Percentiles rank a stretch among this genome's conserved stretches.
phyloP scores from a whole-genome alignment of 1,139 yeast genomes.

The Pichia sorboxylosa region DNA sequence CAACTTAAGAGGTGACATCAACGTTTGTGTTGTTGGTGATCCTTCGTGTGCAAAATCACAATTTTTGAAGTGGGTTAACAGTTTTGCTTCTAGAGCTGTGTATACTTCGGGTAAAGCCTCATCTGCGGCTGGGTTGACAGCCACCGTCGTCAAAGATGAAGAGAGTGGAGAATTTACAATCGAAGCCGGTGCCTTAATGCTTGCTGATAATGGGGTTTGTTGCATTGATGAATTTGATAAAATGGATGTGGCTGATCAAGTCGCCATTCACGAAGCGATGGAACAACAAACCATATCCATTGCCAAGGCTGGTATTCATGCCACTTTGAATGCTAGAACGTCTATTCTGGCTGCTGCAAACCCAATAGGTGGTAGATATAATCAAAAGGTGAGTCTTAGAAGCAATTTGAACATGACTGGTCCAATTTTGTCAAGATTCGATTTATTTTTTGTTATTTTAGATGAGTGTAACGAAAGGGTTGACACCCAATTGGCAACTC shows the following conservation, averaged over 20 bases:
- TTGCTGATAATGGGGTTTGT: conserved; percentile 97
- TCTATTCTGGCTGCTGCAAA: conserved; percentile 96
- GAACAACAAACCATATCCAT: conserved; percentile 97
- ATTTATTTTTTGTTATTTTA: conserved; percentile 82
- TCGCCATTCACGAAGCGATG: conserved; percentile 99
- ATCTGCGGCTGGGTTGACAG: conserved; percentile 97
- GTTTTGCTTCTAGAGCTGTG: conserved; percentile 87
- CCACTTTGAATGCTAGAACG: conserved; percentile 91
- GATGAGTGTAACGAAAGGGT: conserved; percentile 91
- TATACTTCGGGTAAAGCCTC: conserved; percentile 98
- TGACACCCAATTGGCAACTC: conserved; percentile 83
- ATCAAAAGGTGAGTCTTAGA: conserved; percentile 71
- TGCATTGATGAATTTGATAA: conserved; percentile 98
- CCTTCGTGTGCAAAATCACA: conserved; percentile 98
- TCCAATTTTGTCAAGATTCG: conserved; percentile 98
- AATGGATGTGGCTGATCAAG: conserved; percentile 93
- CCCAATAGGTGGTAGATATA: conserved; percentile 92
- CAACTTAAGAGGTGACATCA: conserved; percentile 91
- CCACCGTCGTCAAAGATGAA: conserved; percentile 95
- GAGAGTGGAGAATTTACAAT: conserved; percentile 96
- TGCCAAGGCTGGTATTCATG: conserved; percentile 97
- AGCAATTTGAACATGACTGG: conserved; percentile 96
- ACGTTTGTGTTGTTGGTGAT: conserved; percentile 94
- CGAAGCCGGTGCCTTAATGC: conserved; percentile 98
- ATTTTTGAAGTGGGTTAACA: conserved; percentile 84